Evolutionary conservation across 176 grass and related monocot genomes (phyloP), one percentile per base, ranked within the genome.

Genomic region (Bromus sterilis): DNA sequence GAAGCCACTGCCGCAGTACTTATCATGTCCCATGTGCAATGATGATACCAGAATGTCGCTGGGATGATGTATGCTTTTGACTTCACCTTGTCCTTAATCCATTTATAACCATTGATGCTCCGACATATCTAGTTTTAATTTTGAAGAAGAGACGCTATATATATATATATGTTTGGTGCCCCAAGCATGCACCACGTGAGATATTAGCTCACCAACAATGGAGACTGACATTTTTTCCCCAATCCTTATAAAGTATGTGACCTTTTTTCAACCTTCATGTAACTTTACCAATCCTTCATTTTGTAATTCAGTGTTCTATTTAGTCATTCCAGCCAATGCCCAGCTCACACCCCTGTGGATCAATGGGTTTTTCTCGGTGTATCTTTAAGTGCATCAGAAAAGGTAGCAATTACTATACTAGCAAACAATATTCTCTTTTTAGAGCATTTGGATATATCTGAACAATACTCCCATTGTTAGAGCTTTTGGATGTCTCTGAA

Each of bases 41-140:
- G n/a, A n/a, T n/a, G n/a, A 83, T 74, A 29, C 26, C 14, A 31
- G 84, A 71, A 63, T 91, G 91, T 72, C 59, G 31, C 34, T 97
- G 90, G 88, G 94, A 97, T 84, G 46, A 32, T 30, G 93, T 97
- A 80, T 89, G 86, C 35, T 42, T 46, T 74, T 66, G 21, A 65
- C 4, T 12, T 11, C 49, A 44, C 31, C 3, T 53, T 84, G 37
- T 37, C 4, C 4, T 34, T 58, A n/a, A 56, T 83, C 43, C 26
- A 66, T 42, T 32, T n/a, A 42, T 42, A 15, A 78, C 11, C 7
- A 65, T 12, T 18, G 9, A 88, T 79, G 2, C 48, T 80, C 57
- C n/a, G n/a, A n/a, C n/a, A n/a, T n/a, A n/a, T n/a, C n/a, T n/a
- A n/a, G n/a, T n/a, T 49, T 80, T 83, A 43, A 57, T 32, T 3